Evolutionary conservation across 2,329 filamentous ascomycete species (phyloP), one percentile per base, ranked within the genome.

Genomic region (Penicillium freii): DNA sequence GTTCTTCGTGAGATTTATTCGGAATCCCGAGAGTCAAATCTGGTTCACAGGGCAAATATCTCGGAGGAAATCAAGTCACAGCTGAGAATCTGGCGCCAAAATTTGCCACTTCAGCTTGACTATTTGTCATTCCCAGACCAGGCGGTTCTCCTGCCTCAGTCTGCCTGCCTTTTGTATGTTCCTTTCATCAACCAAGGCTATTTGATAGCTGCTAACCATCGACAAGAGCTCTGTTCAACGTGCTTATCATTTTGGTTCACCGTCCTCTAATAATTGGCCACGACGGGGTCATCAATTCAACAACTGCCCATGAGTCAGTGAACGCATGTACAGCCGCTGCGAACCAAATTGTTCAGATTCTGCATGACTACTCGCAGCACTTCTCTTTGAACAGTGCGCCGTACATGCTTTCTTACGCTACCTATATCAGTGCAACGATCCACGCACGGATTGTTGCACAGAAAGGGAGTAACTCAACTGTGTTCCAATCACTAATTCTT

Each of bases 361-460:
- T 73, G 1, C 55, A 57, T 15, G 66, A 69, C 19, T 80, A 78
- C 51, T 70, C 73, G 21, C 68, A 71, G n/a, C 69, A 72, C 0
- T 78, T 78, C 42, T 75, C 73, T 2, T 67, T 80, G 3, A 72
- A 72, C 0, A 71, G 73, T 1, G 77, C 76, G 0, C 77, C 77
- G 0, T 79, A 78, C 61, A 66, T 79, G 13, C 77, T 85, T 2
- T 81, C 80, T 0, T 85, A 84, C 61, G 81, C 82, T 0, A 82
- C 80, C 0, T 85, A 84, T 54, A 81, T 83, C 4, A 77, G 77
- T 17, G 81, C 80, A 0, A 84, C 81, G 0, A 82, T 84, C 11
- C 79, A 82, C 53, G 78, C 76, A 0, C 78, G 81, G 1, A 80
- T 81, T 23, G 80, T 81, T 9, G 72, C 73, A 5, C 67, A 68